These are phyloP conservation scores for Fusarium caatingaense DNA, from an alignment of 2,329 filamentous ascomycete genomes.

Conservation along the genomic window DNA sequence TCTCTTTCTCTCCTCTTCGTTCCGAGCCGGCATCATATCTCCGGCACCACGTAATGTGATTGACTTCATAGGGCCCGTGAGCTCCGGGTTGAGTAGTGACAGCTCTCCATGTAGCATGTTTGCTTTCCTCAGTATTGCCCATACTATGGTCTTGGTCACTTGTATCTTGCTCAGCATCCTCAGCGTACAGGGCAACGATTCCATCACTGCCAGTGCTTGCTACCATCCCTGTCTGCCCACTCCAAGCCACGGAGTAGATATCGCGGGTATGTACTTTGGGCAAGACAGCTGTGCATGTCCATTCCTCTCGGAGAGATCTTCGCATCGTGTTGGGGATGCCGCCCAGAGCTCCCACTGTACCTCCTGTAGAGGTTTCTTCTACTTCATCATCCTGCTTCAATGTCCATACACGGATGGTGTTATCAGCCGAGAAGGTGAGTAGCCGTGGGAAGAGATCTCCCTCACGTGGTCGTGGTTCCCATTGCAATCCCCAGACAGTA, in stretches of 20 bases:
- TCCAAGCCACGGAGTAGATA: constrained; percentile 89
- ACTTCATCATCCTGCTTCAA: constrained; percentile 65
- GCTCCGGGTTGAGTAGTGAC: constrained; percentile 76
- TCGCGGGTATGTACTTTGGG: constrained; percentile 82
- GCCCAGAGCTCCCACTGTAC: constrained; percentile 58
- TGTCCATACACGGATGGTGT: constrained; percentile 82
- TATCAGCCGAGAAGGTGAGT: constrained; percentile 87
- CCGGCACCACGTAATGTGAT: constrained; percentile 89
- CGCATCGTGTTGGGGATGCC: constrained; percentile 92
- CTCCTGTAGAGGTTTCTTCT: constrained; percentile 40
- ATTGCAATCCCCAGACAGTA: constrained; percentile 92
- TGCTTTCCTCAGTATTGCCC: constrained; percentile 27
- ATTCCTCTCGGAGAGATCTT: constrained; percentile 80
- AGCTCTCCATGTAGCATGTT: constrained; percentile 73
- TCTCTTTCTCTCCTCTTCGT: constrained; percentile 74
- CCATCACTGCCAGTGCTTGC: constrained; percentile 94
- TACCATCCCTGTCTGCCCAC: constrained; percentile 77
- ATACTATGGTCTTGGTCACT: constrained; percentile 45
- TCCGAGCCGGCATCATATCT: constrained; percentile 74
- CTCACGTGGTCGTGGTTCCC: constrained; percentile 62
- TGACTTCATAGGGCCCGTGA: constrained; percentile 94
- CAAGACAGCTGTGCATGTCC: constrained; percentile 81
- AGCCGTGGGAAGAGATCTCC: constrained; percentile 68
- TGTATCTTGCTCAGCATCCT: constrained; percentile 24
- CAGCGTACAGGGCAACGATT: constrained; percentile 76